Evolutionary conservation across 805 yeast genomes (phyloP).

Genomic region (Cyberlindnera japonica): DNA sequence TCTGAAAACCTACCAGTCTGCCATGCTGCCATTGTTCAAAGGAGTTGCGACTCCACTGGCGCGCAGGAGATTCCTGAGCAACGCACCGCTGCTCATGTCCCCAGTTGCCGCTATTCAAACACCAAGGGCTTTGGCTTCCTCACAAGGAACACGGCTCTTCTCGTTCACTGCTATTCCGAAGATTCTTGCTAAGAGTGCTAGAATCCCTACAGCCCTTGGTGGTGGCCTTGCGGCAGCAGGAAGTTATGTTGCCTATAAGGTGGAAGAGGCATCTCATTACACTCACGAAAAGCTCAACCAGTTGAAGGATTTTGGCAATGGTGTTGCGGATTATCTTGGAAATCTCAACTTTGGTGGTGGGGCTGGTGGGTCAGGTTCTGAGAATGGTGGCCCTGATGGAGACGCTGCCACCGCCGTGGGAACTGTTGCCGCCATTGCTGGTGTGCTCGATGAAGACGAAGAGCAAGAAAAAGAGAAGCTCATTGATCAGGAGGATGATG

Average conservation of each 20-base stretch:
- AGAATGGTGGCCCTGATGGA: constrained; percentile 27
- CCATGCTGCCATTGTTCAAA: not conserved
- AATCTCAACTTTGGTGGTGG: constrained; percentile 27
- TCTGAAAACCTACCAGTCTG: not conserved
- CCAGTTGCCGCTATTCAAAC: not conserved
- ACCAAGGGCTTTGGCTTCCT: not conserved
- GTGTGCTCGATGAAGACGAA: constrained; percentile 43
- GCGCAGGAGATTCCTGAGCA: constrained; percentile 9
- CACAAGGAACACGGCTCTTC: constrained; percentile 11
- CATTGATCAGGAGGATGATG: constrained; percentile 41
- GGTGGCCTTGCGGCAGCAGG: constrained; percentile 95
- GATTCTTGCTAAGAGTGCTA: constrained; percentile 49
- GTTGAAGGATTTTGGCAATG: constrained; percentile 59
- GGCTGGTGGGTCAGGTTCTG: constrained; percentile 9
- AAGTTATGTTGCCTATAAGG: constrained; percentile 85
- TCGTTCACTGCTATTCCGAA: constrained; percentile 42
- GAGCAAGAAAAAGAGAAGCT: constrained; percentile 41
- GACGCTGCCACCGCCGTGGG: constrained; percentile 51
- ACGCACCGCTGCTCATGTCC: constrained; percentile 6
- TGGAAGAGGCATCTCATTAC: constrained; percentile 76
- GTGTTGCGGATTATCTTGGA: constrained; percentile 39
- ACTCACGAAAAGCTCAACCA: constrained; percentile 63
- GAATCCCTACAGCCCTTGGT: constrained; percentile 79
- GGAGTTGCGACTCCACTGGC: not conserved
- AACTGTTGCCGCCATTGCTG: constrained; percentile 51